phyloP scores from a whole-genome alignment of 1,284 basidiomycete species.

The Ganoderma lucidum region DNA sequence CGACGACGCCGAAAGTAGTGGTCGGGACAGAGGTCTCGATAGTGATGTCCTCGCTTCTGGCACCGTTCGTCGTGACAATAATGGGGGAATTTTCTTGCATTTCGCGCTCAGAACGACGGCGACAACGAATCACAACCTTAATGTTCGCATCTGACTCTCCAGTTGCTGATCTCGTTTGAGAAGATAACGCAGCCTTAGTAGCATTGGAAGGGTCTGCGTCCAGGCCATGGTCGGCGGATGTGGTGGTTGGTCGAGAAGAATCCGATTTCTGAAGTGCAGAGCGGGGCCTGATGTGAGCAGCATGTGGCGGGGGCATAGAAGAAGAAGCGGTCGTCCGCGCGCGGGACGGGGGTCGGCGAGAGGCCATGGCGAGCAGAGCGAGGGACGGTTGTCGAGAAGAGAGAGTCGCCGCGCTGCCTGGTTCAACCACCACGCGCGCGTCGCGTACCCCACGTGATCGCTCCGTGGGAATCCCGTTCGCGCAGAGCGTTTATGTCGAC shows the following conservation, averaged over 20 bases:
- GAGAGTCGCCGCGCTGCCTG: constrained; percentile 7
- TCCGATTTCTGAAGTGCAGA: constrained; percentile 43
- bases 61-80: constrained; percentile 79
- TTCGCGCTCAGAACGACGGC: constrained; percentile 84
- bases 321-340: constrained; percentile 36
- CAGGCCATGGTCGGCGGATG: constrained; percentile 36
- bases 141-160: constrained; percentile 79
- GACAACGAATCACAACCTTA: constrained; percentile 90
- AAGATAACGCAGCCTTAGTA: constrained; percentile 18
- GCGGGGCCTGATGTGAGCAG: constrained; percentile 35
- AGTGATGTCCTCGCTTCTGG: constrained; percentile 77
- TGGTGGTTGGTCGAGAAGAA: constrained; percentile 41
- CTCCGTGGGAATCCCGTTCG: constrained; percentile 27
- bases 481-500: neutral
- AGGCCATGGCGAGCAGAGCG: constrained; percentile 50
- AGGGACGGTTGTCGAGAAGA: constrained; percentile 17
- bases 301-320: constrained; percentile 45
- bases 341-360: constrained; percentile 56
- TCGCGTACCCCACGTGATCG: constrained; percentile 40
- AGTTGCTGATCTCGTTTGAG: constrained; percentile 28
- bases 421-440: constrained; percentile 30
- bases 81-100: constrained; percentile 83
- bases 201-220: constrained; percentile 34
- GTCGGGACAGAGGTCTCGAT: constrained; percentile 78
- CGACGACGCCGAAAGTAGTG: constrained; percentile 72